These are phyloP conservation scores for Suillus americanus DNA, from an alignment of 768 basidiomycete species.

Conservation along the genomic window DNA sequence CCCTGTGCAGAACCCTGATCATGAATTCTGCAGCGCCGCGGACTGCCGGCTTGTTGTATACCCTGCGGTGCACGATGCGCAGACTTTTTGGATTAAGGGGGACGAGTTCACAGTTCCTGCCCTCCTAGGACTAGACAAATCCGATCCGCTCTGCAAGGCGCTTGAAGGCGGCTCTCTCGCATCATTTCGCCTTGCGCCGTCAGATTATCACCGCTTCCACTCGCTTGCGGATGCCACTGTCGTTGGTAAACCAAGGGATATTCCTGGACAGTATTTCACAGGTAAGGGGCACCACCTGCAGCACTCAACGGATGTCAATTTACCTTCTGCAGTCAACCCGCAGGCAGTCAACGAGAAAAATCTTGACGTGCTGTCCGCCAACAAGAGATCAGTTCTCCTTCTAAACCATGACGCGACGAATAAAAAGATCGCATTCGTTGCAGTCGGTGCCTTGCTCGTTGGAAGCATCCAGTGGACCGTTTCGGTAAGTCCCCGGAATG, in stretches of 20 bases:
- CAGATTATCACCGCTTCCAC: conserved; percentile 84
- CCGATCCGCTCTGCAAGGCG: conserved; percentile 39
- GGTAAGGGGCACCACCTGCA: conserved; percentile 32
- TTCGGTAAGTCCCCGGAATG: conserved; percentile 14
- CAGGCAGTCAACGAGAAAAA: conserved; percentile 70
- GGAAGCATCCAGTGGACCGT: conserved; percentile 71
- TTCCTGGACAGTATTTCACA: conserved; percentile 62
- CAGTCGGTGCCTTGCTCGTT: conserved; percentile 81
- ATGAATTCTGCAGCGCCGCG: conserved; percentile 61
- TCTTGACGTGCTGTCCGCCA: conserved; percentile 66
- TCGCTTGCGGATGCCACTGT: conserved; percentile 61
- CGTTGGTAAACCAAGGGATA: conserved; percentile 38
- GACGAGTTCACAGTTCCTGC: conserved; percentile 63
- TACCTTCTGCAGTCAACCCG: conserved; percentile 56
- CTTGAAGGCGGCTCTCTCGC: conserved; percentile 54
- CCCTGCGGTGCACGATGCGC: conserved; percentile 53
- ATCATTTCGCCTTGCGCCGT: conserved; percentile 74
- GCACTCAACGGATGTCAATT: not conserved
- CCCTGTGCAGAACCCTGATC: conserved; percentile 52
- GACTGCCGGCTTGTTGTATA: conserved; percentile 78
- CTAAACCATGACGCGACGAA: conserved; percentile 47
- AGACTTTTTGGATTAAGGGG: conserved; percentile 79
- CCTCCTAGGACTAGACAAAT: conserved; percentile 49
- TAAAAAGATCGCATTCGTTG: conserved; percentile 62
- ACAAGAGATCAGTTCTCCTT: conserved; percentile 56